Evolutionary conservation across 495 filamentous ascomycete species (phyloP).

Genomic region (Collariella sp.): DNA sequence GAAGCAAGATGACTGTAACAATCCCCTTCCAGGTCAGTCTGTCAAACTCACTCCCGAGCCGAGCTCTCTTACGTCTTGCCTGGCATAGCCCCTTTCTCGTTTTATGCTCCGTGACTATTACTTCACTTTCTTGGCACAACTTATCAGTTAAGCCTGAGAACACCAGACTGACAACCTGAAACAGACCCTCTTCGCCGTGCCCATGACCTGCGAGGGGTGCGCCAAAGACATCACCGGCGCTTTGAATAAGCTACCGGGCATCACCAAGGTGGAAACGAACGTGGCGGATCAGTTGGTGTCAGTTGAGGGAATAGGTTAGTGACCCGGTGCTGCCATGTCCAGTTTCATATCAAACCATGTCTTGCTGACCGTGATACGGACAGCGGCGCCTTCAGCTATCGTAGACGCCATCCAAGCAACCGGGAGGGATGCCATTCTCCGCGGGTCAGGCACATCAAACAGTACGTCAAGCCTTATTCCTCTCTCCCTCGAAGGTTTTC

Average conservation of each 20-base stretch:
- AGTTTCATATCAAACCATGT: background rate
- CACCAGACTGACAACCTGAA: slow-evolving; percentile 15
- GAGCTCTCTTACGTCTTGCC: background rate
- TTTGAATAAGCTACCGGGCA: slow-evolving; percentile 63
- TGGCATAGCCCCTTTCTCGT: slow-evolving; percentile 1
- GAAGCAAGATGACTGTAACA: slow-evolving; percentile 27
- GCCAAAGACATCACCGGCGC: slow-evolving; percentile 73
- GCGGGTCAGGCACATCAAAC: slow-evolving; percentile 77
- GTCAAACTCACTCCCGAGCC: too few relatives aligned
- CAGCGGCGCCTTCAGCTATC: slow-evolving; percentile 78
- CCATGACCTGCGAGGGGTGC: slow-evolving; percentile 81
- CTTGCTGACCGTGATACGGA: slow-evolving; percentile 5
- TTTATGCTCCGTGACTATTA: background rate
- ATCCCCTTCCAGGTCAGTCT: slow-evolving; percentile 40
- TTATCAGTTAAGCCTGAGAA: background rate
- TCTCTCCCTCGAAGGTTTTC: background rate
- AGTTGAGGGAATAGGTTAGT: slow-evolving; percentile 57
- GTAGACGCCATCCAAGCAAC: slow-evolving; percentile 81
- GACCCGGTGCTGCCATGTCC: background rate
- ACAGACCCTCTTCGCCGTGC: slow-evolving; percentile 90
- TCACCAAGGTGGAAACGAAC: slow-evolving; percentile 58
- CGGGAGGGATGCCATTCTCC: slow-evolving; percentile 86
- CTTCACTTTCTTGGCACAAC: background rate
- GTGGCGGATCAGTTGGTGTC: slow-evolving; percentile 59
- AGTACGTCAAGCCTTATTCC: slow-evolving; percentile 45